phyloP scores from a whole-genome alignment of 2,329 filamentous ascomycete genomes.

The Didymella pinodella region DNA sequence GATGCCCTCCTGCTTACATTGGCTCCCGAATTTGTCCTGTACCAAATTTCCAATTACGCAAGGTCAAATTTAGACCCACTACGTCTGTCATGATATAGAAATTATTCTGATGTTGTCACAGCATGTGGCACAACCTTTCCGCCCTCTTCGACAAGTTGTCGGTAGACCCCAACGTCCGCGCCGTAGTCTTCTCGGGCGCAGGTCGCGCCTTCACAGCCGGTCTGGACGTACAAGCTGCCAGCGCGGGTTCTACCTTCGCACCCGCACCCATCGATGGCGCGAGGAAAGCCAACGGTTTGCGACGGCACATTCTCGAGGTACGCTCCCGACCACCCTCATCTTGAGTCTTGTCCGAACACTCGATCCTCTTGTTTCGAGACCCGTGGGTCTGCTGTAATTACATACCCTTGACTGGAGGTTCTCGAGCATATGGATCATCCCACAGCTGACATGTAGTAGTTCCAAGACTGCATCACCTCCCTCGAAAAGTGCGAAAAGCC shows the following conservation, averaged over 20 bases:
- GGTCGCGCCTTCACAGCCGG: slow-evolving; percentile 88
- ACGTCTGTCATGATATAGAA: too few relatives aligned
- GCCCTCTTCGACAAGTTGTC: slow-evolving; percentile 76
- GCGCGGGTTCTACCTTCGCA: slow-evolving; percentile 58
- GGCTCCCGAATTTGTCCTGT: too few relatives aligned
- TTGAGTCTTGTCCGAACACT: too few relatives aligned
- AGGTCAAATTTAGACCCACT: too few relatives aligned
- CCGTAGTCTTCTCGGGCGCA: slow-evolving; percentile 79
- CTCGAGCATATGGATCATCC: too few relatives aligned
- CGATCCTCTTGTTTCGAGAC: too few relatives aligned
- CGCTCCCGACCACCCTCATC: too few relatives aligned
- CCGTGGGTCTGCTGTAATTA: too few relatives aligned
- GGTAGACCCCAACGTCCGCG: slow-evolving; percentile 74
- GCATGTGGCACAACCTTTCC: slow-evolving; percentile 86
- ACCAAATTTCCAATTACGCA: too few relatives aligned
- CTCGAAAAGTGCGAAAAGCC: slow-evolving; percentile 88
- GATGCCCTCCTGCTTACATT: too few relatives aligned
- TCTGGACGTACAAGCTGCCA: slow-evolving; percentile 78
- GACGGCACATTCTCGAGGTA: slow-evolving; percentile 69
- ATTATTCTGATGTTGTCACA: slow-evolving; percentile 27
- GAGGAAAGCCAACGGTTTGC: slow-evolving; percentile 63
- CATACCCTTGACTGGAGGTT: too few relatives aligned
- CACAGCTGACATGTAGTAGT: slow-evolving; percentile 46
- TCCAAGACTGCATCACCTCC: slow-evolving; percentile 78
- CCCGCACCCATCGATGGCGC: slow-evolving; percentile 63